Percentiles rank a stretch among this genome's conserved stretches.
These are phyloP conservation scores for Trypanosoma congolense DNA, from an alignment of 208 protist genomes.

Conservation along the genomic window DNA sequence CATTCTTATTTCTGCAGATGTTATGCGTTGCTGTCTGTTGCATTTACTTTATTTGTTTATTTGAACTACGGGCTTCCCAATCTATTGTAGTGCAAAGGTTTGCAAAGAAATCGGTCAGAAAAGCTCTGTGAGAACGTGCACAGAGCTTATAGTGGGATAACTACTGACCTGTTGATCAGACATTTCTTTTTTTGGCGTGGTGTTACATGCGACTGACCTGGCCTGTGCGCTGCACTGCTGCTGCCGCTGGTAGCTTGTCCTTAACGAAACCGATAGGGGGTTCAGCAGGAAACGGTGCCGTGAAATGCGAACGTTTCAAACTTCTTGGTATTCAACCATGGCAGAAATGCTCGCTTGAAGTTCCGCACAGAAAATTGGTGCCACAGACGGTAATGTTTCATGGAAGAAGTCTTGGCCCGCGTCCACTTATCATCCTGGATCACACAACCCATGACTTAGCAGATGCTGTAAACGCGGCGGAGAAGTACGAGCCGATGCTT, in stretches of 20 bases:
- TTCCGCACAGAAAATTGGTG: conserved; percentile 19
- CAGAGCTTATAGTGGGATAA: too few species aligned
- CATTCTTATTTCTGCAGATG: too few species aligned
- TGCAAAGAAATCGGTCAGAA: too few species aligned
- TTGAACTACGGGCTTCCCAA: too few species aligned
- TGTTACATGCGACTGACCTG: too few species aligned
- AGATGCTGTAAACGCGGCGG: conserved; percentile 26
- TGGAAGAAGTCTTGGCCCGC: conserved; percentile 65
- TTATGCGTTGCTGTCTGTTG: too few species aligned
- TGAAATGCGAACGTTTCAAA: conserved; percentile 24
- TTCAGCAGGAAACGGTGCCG: neutral
- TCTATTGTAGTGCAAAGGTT: too few species aligned
- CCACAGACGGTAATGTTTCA: conserved; percentile 54
- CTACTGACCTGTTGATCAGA: too few species aligned
- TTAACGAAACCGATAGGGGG: neutral
- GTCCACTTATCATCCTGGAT: conserved; percentile 78
- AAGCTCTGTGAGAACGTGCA: too few species aligned
- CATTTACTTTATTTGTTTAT: too few species aligned
- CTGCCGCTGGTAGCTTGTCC: neutral
- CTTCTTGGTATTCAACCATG: conserved; percentile 51
- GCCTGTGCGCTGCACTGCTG: too few species aligned
- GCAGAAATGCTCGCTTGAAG: conserved; percentile 42
- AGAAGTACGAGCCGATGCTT: conserved; percentile 59
- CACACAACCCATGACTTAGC: conserved; percentile 26
- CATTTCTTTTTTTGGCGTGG: too few species aligned